Percentiles rank a stretch among this genome's conserved stretches.
Evolutionary conservation across 2,329 filamentous ascomycete genomes (phyloP).

Genomic region (Raffaelea deltoideospora): DNA sequence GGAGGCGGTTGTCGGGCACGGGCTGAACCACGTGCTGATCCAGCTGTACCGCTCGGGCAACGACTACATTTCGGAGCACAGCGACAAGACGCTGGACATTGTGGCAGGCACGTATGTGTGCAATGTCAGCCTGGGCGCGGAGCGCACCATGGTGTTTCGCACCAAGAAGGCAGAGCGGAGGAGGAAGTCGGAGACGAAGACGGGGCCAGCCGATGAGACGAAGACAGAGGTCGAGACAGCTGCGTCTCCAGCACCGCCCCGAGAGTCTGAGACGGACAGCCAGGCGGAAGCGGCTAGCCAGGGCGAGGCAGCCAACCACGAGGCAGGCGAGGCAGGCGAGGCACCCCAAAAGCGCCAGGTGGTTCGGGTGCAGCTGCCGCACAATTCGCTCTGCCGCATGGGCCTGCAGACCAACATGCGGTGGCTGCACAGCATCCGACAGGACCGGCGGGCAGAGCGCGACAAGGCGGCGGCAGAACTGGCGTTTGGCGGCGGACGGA

Average conservation of each 20-base stretch:
- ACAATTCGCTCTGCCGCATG: conserved; percentile 79
- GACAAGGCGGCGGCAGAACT: conserved; percentile 59
- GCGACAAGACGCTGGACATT: conserved; percentile 92
- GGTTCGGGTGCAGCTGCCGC: conserved; percentile 60
- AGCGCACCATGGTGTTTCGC: conserved; percentile 77
- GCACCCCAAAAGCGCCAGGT: conserved; percentile 39
- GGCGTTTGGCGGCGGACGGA: conserved; percentile 60
- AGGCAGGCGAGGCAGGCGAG: conserved; percentile 3
- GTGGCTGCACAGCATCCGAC: conserved; percentile 86
- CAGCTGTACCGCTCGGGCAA: conserved; percentile 81
- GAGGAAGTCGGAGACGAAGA: no score
- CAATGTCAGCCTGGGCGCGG: conserved; percentile 85
- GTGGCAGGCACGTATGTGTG: conserved; percentile 67
- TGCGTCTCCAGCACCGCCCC: no score
- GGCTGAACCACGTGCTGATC: conserved; percentile 81
- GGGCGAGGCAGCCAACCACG: conserved; percentile 7
- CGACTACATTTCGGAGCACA: conserved; percentile 93
- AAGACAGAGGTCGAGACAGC: background rate
- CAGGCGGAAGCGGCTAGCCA: background rate
- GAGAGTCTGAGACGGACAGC: no score
- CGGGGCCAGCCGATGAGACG: background rate
- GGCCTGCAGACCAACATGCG: conserved; percentile 66
- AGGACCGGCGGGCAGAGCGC: conserved; percentile 57
- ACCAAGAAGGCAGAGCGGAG: conserved; percentile 43
- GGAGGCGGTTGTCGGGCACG: conserved; percentile 60